Evolutionary conservation across 805 yeast genomes (phyloP), one percentile per base, ranked within the genome.

Genomic region (Kodamaea leandrae): DNA sequence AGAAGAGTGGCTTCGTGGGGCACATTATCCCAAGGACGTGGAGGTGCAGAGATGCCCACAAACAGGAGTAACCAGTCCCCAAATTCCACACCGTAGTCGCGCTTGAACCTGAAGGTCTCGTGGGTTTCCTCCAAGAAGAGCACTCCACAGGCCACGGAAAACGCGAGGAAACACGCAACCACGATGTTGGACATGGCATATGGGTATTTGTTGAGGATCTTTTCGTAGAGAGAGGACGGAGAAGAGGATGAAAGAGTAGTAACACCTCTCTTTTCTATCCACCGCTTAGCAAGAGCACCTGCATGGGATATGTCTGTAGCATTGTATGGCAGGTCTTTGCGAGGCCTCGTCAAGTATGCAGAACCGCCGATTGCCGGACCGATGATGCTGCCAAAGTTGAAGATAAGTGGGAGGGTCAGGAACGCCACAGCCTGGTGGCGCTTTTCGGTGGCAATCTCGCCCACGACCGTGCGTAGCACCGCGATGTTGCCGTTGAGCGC

Each of bases 341-440:
- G 58, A 4, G 81, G 78, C 28, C 68, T 61, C 9, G 82, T 78
- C 33, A 80, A 61, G 39, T 61, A 68, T 21, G 77, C 76, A 19
- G 81, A 55, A 3, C 71, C 70, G 1, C 72, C 84, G 23, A 80
- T 64, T 54, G 78, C 60, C 1, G 86, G 85, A 1, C 87, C 87
- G 10, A 81, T 52, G 10, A 80, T 71, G 19, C 76, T 61, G 4
- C 86, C 87, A 15, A 79, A 48, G 52, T 80, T 80, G 73, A 78
- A 82, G 10, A 81, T 59, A 26, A 81, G 56, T 0, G 87, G 86
- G 58, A 81, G 65, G 2, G 78, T 74, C 30, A 80, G 71, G 50
- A 81, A 79, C 1, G 85, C 85, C 6, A 78, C 41, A 7, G 83
- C 82, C 54, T 80, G 84, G 52, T 80, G 85, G 25, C 66, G 63